Evolutionary conservation across 2,329 filamentous ascomycete species (phyloP).

Genomic region (Xylaria sp.): DNA sequence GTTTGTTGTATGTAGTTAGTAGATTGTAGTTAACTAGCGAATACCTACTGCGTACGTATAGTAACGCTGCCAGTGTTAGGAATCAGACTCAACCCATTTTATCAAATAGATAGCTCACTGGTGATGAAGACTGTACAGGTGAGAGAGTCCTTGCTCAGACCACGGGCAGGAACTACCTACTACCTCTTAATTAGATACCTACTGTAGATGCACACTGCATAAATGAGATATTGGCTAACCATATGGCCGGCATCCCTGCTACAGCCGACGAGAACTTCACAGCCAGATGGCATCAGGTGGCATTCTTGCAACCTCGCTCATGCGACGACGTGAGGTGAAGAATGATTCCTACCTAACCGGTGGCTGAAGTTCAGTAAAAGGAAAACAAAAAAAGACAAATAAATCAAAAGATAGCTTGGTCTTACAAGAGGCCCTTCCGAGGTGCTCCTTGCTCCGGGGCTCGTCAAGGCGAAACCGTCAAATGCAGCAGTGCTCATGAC

Average conservation of each 20-base stretch:
- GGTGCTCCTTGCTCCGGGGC: slow-evolving; percentile 25
- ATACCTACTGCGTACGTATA: neutral
- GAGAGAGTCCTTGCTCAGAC: no score
- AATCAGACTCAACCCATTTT: no score
- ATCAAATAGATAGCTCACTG: no score
- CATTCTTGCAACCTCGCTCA: neutral
- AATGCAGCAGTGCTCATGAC: slow-evolving; percentile 69
- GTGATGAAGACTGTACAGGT: no score
- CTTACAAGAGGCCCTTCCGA: slow-evolving; percentile 10
- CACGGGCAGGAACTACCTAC: no score
- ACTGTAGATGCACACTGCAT: neutral
- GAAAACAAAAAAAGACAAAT: neutral
- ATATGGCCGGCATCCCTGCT: neutral
- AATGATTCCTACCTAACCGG: neutral
- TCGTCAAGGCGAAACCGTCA: slow-evolving; percentile 26
- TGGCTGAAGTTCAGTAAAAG: neutral
- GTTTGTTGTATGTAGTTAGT: neutral
- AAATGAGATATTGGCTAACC: neutral
- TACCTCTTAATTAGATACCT: no score
- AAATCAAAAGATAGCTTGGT: neutral
- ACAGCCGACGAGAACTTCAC: neutral
- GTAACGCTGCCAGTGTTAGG: no score
- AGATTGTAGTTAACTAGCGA: neutral
- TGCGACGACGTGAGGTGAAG: neutral
- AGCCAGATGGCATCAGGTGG: slow-evolving; percentile 9